phyloP scores from a whole-genome alignment of 2,329 filamentous ascomycete species.

The Golovinomyces cichoracearum region DNA sequence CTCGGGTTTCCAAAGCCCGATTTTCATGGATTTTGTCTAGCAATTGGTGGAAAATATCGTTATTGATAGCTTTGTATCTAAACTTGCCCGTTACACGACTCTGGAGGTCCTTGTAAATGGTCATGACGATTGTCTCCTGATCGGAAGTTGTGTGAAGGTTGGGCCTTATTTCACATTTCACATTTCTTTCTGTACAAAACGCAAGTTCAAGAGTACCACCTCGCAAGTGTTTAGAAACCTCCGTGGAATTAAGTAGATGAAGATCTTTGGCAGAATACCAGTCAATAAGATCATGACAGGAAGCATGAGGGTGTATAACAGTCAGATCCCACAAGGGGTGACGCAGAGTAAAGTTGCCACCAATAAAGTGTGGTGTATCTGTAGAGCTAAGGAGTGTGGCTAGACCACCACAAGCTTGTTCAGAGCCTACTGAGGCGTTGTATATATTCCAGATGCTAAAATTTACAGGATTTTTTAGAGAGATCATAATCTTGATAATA shows the following conservation, averaged over 20 bases:
- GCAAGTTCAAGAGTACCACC: background rate
- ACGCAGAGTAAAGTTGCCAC: background rate
- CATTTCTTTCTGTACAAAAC: background rate
- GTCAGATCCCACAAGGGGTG: background rate
- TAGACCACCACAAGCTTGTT: background rate
- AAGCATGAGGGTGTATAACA: background rate
- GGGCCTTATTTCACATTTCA: background rate
- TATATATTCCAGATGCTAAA: background rate
- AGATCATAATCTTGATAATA: background rate
- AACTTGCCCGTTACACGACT: background rate
- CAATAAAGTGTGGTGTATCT: background rate
- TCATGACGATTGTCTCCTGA: background rate
- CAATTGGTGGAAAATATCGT: background rate
- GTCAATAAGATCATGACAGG: background rate
- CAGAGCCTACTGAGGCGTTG: background rate
- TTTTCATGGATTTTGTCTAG: background rate
- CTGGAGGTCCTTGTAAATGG: background rate
- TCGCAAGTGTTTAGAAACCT: background rate
- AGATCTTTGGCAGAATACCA: background rate
- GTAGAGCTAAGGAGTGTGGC: background rate
- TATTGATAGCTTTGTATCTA: background rate
- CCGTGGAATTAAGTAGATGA: background rate
- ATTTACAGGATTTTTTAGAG: background rate
- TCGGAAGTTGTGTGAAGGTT: background rate
- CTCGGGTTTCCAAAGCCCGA: background rate